Percentiles rank a stretch among this genome's conserved stretches.
Evolutionary conservation across 352 stramenopile genomes (phyloP).

Genomic region (Saprolegnia parasitica): DNA sequence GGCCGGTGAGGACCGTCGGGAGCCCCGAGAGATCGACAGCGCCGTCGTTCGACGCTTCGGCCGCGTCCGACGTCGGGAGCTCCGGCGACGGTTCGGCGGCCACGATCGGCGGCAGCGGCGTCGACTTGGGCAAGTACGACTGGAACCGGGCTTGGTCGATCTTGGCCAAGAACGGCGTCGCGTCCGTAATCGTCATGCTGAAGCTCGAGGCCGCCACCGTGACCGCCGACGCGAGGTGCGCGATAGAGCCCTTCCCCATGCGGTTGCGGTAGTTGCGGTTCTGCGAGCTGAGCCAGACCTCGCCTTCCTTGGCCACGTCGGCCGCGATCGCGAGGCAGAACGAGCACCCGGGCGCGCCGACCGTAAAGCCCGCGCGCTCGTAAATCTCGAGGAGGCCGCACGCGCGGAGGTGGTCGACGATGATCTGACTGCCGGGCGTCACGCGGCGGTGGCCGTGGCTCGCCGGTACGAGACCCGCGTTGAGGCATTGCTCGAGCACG

Average conservation of each 20-base stretch:
- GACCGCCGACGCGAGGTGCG: constrained; percentile 71
- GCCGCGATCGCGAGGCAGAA: constrained; percentile 79
- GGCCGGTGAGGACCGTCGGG: constrained; percentile 46
- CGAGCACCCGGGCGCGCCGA: constrained; percentile 71
- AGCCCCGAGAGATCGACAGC: constrained; percentile 29
- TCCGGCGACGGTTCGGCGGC: constrained; percentile 54
- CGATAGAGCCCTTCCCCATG: constrained; percentile 79
- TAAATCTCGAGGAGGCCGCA: constrained; percentile 71
- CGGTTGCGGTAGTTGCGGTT: constrained; percentile 87
- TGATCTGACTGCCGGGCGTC: constrained; percentile 69
- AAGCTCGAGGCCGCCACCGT: constrained; percentile 82
- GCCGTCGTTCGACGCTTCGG: constrained; percentile 30
- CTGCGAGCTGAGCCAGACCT: constrained; percentile 79
- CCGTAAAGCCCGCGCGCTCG: constrained; percentile 71
- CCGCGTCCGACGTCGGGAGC: constrained; percentile 35
- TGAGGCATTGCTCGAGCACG: constrained; percentile 69
- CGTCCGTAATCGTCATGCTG: constrained; percentile 72
- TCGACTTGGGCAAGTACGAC: constrained; percentile 48
- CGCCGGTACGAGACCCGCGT: constrained; percentile 57
- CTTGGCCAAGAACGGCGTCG: constrained; percentile 59
- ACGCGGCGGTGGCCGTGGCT: constrained; percentile 60
- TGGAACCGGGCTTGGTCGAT: constrained; percentile 72
- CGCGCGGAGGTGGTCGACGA: constrained; percentile 77
- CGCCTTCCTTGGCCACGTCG: constrained; percentile 74
- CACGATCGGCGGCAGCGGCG: constrained; percentile 38